phyloP scores from a whole-genome alignment of 2,329 filamentous ascomycete genomes.

The Microascus cirrosus region DNA sequence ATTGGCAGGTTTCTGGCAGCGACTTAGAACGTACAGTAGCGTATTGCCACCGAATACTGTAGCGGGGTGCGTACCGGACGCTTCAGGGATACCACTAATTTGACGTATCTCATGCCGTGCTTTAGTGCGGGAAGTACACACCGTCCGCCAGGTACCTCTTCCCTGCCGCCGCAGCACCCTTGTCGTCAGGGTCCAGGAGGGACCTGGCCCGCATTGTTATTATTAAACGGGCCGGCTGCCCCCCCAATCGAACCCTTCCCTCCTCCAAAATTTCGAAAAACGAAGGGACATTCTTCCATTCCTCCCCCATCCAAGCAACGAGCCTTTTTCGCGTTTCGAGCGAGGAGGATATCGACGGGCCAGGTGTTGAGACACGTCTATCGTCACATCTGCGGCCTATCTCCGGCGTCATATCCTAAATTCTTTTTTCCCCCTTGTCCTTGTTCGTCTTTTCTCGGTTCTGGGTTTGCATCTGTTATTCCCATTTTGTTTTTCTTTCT shows the following conservation, averaged over 20 bases:
- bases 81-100: constrained; percentile 1
- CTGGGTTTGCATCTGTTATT: background rate
- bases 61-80: background rate
- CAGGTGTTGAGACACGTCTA: background rate
- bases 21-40: background rate
- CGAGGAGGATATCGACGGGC: background rate
- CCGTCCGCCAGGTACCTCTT: background rate
- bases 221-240: constrained; percentile 4
- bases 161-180: background rate
- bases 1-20: background rate
- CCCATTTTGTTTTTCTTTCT: background rate
- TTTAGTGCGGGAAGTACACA: background rate
- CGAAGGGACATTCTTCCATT: background rate
- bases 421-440: background rate
- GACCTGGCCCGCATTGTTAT: constrained; percentile 4
- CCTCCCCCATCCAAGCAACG: background rate
- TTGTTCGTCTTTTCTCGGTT: background rate
- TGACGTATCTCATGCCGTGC: constrained; percentile 1
- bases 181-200: background rate
- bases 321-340: background rate
- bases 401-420: background rate
- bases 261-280: constrained; percentile 1
- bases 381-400: background rate
- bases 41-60: background rate
- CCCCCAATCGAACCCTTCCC: background rate